Percentiles rank a stretch among this genome's conserved stretches.
These are phyloP conservation scores for Fusarium sp. DNA, from an alignment of 2,329 filamentous ascomycete species.

Conservation along the genomic window DNA sequence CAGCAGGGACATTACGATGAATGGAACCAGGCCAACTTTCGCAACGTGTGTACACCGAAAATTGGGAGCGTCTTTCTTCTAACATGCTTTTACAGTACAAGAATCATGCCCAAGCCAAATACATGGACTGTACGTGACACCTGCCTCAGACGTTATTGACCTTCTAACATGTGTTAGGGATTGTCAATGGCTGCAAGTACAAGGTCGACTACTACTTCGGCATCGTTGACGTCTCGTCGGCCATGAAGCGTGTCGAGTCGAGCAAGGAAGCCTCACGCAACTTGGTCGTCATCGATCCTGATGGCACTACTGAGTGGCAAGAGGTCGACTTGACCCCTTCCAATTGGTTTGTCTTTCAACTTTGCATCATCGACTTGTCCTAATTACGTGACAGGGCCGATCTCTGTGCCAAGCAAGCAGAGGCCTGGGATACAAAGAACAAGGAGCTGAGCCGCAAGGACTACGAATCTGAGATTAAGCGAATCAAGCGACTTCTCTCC, in stretches of 20 bases:
- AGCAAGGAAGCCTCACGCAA: conserved; percentile 18
- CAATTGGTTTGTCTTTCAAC: neutral
- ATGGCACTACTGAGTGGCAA: conserved; percentile 5
- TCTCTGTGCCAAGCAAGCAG: neutral
- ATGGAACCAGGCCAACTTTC: neutral
- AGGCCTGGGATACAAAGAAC: neutral
- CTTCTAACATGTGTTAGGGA: neutral
- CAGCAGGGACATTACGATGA: neutral
- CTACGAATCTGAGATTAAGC: neutral
- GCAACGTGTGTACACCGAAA: neutral
- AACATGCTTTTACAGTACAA: neutral
- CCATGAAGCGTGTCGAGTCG: conserved; percentile 12
- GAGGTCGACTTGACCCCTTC: conserved; percentile 5
- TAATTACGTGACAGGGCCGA: neutral
- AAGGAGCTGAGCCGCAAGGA: neutral
- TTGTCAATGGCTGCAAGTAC: conserved; percentile 17
- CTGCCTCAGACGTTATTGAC: neutral
- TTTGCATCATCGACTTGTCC: neutral
- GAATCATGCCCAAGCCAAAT: conserved; percentile 10
- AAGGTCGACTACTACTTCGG: conserved; percentile 14
- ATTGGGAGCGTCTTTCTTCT: neutral
- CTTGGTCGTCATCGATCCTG: conserved; percentile 1
- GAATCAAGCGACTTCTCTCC: neutral
- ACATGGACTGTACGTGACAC: conserved; percentile 3
- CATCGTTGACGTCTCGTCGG: conserved; percentile 12